These are phyloP conservation scores for Leptosphaerulina australis DNA, from an alignment of 2,329 filamentous ascomycete genomes.

Conservation along the genomic window DNA sequence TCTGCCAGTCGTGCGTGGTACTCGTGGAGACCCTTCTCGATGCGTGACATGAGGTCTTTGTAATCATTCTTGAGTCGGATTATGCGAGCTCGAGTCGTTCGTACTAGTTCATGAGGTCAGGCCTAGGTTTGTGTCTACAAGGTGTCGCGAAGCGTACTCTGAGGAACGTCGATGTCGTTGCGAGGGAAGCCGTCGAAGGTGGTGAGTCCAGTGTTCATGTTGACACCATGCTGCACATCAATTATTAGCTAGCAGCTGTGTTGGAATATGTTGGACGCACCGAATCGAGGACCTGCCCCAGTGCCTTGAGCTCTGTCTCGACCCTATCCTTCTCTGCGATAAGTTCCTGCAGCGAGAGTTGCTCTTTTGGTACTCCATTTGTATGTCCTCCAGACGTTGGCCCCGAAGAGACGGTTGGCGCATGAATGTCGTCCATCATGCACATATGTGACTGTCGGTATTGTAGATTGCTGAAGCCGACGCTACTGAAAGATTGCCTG, in stretches of 20 bases:
- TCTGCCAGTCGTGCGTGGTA: conserved; percentile 76
- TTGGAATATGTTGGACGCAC: conserved; percentile 57
- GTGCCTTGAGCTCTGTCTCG: conserved; percentile 83
- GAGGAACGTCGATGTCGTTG: conserved; percentile 91
- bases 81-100: conserved; percentile 89
- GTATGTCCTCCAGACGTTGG: conserved; percentile 65
- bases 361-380: conserved; percentile 66
- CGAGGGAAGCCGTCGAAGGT: conserved; percentile 92
- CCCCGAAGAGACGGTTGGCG: conserved; percentile 77
- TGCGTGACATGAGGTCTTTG: conserved; percentile 80
- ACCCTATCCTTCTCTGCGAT: conserved; percentile 82
- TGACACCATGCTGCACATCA: conserved; percentile 77
- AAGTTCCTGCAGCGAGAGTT: conserved; percentile 77
- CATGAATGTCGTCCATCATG: conserved; percentile 73
- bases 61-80: conserved; percentile 92
- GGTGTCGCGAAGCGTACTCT: conserved; percentile 65
- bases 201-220: conserved; percentile 86
- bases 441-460: conserved; percentile 63
- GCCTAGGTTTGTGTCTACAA: neutral
- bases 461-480: neutral
- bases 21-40: conserved; percentile 86
- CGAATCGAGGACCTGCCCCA: conserved; percentile 86
- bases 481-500: conserved; percentile 3
- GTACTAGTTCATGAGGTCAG: conserved; percentile 64
- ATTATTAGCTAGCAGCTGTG: conserved; percentile 20